Evolutionary conservation across 2,329 filamentous ascomycete species (phyloP), one percentile per base, ranked within the genome.

Genomic region (Hyphodiscus sp.): DNA sequence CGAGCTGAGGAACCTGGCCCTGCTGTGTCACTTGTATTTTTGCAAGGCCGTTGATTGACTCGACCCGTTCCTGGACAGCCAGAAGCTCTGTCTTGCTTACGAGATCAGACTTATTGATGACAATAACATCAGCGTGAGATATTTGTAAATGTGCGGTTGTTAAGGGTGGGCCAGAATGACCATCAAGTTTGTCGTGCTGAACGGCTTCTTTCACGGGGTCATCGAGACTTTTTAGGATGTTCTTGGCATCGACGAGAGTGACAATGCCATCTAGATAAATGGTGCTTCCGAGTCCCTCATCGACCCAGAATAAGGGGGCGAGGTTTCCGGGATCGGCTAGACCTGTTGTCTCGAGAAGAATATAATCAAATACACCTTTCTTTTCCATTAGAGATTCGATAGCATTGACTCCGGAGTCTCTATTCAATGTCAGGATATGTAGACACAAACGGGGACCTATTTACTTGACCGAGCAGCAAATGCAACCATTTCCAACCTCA

Each of bases 201-300:
- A 75, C 63, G 18, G 80, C 72, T 53, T 81, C 76, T 16, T 76
- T 77, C 0, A 76, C 69, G 2, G 82, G 79, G 52, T 95, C 89
- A 58, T 96, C 89, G 1, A 99, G 78, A 63, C 83, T 89, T 58
- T 79, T 83, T 3, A 95, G 70, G 20, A 99, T 87, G 64, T 97
- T 96, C 73, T 94, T 95, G 30, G 91, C 92, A 69, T 99, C 94
- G 19, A 99, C 89, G 1, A 99, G 76, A 0, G 94, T 97, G 46
- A 97, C 91, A 53, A 99, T 96, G 1, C 94, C 94, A 67, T 99
- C 94, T 0, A 99, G 81, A 69, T 95, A 99, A 64, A 99, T 96
- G 41, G 87, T 91, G 70, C 91, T 96, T 8, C 91, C 92, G 2
- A 99, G 79, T 0, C 91, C 94, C 61, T 97, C 92, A 64, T 99